Evolutionary conservation across 2,329 filamentous ascomycete genomes (phyloP).

Genomic region (Fusarium verrucosum): DNA sequence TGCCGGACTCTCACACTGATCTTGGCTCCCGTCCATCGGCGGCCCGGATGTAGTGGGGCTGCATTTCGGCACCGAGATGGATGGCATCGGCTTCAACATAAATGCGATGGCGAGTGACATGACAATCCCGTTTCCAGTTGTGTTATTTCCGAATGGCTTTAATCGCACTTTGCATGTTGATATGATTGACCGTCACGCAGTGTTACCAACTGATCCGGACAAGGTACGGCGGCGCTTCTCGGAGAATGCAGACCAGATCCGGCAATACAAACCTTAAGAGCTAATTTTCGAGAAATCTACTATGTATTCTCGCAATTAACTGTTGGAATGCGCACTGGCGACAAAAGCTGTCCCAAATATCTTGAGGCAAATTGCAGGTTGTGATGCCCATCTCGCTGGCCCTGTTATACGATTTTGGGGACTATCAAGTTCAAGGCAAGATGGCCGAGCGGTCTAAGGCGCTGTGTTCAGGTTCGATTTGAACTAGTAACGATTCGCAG

Average conservation of each 20-base stretch:
- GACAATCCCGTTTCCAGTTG: not conserved
- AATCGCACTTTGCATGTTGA: not conserved
- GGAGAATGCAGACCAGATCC: too few relatives aligned
- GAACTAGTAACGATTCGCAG: conserved; percentile 38
- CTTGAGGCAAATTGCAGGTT: rapidly evolving
- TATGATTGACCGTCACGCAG: not conserved
- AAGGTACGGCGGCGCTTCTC: too few relatives aligned
- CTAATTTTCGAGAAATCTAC: too few relatives aligned
- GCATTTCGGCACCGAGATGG: conserved; percentile 9
- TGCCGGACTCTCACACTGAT: not conserved
- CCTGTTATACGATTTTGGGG: not conserved
- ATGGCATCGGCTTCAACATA: not conserved
- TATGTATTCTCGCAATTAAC: too few relatives aligned
- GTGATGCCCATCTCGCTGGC: rapidly evolving
- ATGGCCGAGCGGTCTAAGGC: conserved; percentile 38
- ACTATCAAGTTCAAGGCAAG: not conserved
- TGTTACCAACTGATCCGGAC: not conserved
- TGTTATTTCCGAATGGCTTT: not conserved
- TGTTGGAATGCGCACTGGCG: too few relatives aligned
- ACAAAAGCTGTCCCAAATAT: too few relatives aligned
- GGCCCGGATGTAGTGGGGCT: conserved; percentile 12
- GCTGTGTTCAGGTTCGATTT: conserved; percentile 39
- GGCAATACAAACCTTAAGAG: too few relatives aligned
- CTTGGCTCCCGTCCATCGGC: conserved; percentile 17
- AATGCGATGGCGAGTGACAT: conserved; percentile 14